These are phyloP conservation scores for Dactylellina leptospora DNA, from an alignment of 2,329 filamentous ascomycete species.

Conservation along the genomic window DNA sequence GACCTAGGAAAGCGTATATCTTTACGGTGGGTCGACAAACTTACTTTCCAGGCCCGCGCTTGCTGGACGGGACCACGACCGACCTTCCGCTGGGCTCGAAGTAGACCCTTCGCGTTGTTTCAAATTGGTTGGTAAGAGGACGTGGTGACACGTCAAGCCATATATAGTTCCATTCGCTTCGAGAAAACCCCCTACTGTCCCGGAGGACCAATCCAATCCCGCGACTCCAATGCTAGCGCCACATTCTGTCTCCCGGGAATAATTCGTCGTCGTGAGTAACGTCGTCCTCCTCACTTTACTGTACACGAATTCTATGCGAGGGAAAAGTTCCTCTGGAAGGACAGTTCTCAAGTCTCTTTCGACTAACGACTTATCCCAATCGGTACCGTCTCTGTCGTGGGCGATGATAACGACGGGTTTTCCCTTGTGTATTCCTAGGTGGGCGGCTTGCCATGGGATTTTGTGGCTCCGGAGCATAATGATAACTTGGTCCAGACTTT, in stretches of 20 bases:
- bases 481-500: slow-evolving; percentile 2
- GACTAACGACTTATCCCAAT: background rate
- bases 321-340: slow-evolving; percentile 1
- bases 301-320: background rate
- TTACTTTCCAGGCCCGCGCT: too few species aligned
- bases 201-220: slow-evolving; percentile 28
- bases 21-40: too few species aligned
- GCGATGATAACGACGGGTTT: background rate
- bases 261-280: background rate
- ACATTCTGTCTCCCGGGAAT: background rate
- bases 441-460: slow-evolving; percentile 11
- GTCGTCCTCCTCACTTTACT: slow-evolving; percentile 8
- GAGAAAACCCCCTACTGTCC: slow-evolving; percentile 19
- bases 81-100: background rate
- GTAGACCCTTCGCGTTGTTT: too few species aligned
- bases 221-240: slow-evolving; percentile 16
- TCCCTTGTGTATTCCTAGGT: slow-evolving; percentile 2
- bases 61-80: too few species aligned
- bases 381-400: background rate
- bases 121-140: slow-evolving; percentile 10
- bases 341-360: background rate
- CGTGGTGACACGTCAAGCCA: slow-evolving; percentile 23
- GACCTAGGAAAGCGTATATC: too few species aligned
- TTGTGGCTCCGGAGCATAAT: background rate
- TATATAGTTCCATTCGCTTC: background rate